phyloP scores from a whole-genome alignment of 441 rosid species.

The Daphne laureola region DNA sequence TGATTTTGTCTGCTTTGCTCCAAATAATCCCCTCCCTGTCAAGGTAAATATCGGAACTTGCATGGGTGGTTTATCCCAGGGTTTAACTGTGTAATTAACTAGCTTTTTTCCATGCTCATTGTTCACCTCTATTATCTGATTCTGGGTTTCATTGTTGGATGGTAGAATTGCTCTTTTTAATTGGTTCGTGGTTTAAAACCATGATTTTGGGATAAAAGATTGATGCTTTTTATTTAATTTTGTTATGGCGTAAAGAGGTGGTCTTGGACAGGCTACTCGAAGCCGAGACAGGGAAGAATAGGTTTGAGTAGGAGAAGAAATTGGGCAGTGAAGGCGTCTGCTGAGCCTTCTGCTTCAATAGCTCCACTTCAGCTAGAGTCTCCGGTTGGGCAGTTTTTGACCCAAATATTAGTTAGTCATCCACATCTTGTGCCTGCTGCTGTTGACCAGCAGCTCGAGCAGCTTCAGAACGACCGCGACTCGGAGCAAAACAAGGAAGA shows the following conservation, averaged over 20 bases:
- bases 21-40: constrained; percentile 11
- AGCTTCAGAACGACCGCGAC: constrained; percentile 79
- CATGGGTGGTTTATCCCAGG: too few species aligned
- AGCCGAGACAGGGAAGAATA: constrained; percentile 19
- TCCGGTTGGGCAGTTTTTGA: constrained; percentile 76
- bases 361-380: constrained; percentile 83
- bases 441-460: constrained; percentile 90
- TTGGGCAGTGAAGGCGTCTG: constrained; percentile 40
- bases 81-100: too few species aligned
- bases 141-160: too few species aligned
- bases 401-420: constrained; percentile 71
- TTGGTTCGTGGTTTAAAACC: background rate
- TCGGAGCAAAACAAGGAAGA: constrained; percentile 51
- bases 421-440: constrained; percentile 95
- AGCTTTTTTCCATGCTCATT: too few species aligned
- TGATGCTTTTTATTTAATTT: constrained; percentile 10
- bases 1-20: constrained; percentile 23
- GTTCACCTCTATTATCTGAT: too few species aligned
- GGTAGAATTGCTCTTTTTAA: too few species aligned
- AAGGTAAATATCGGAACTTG: constrained; percentile 21
- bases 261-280: constrained; percentile 24
- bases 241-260: constrained; percentile 19
- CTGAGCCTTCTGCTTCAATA: constrained; percentile 36
- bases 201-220: background rate
- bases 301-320: constrained; percentile 34